Base-by-base conservation (phyloP, 2,329 filamentous ascomycete species). In the Cladosporium phlei region DNA sequence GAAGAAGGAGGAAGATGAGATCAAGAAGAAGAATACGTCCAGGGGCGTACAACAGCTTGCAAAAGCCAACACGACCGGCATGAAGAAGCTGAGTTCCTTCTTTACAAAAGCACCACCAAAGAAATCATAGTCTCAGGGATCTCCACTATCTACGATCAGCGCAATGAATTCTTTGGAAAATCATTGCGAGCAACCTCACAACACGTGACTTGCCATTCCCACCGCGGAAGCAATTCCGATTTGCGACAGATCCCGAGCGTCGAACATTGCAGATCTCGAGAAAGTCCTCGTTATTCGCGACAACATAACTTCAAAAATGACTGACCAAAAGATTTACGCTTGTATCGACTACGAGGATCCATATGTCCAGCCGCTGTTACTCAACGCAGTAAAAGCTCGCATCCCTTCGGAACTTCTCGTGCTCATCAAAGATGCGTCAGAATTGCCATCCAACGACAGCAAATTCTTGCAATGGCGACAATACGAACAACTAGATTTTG, bases 81-180 rank as follows among this genome's bases (percentile, higher is more conserved):
- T 98, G 93, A 93, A 86, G 77, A 98, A 97, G 73, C 79, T 98
- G 78, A 95, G 87, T 63, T 79, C 83, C 52, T 98, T 98, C 69
- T 98, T 98, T 66, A 81, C 81, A 50, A 94, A 91, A 69, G 70
- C 69, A 44, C 34, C 51, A 2, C 45, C 43, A 9, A 51, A 48
- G 37, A 45, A 44, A 12, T n/a, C n/a, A n/a, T n/a, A n/a, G n/a
- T n/a, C n/a, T n/a, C n/a, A n/a, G n/a, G n/a, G n/a, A n/a, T n/a
- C n/a, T n/a, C n/a, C n/a, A n/a, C n/a, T n/a, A n/a, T n/a, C n/a
- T n/a, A n/a, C n/a, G n/a, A n/a, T n/a, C n/a, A n/a, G n/a, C n/a
- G n/a, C n/a, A n/a, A n/a, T n/a, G n/a, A n/a, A n/a, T n/a, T n/a
- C n/a, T n/a, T n/a, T n/a, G n/a, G n/a, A n/a, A n/a, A n/a, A n/a